Evolutionary conservation across 495 filamentous ascomycete species (phyloP).

Genomic region (Tuber indicum): DNA sequence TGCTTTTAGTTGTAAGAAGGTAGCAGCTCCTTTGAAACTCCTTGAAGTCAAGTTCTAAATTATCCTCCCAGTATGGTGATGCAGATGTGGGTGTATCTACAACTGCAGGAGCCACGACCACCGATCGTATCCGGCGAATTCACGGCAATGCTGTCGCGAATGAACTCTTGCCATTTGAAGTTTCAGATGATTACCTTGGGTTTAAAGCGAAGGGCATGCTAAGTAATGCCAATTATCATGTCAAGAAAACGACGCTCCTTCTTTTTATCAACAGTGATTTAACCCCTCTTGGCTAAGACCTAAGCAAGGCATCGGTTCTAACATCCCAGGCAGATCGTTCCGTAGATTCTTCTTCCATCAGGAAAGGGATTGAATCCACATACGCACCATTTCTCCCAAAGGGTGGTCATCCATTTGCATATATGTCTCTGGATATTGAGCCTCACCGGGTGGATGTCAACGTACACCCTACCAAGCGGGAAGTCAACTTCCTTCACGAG

Average conservation of each 20-base stretch:
- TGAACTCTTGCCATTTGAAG: slow-evolving; percentile 72
- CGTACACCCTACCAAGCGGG: slow-evolving; percentile 93
- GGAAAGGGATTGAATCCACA: slow-evolving; percentile 83
- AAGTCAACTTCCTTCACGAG: slow-evolving; percentile 97
- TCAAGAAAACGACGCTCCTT: slow-evolving; percentile 81
- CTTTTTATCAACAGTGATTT: slow-evolving; percentile 81
- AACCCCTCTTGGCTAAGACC: not conserved
- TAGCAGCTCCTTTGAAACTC: slow-evolving; percentile 17
- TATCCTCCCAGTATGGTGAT: slow-evolving; percentile 59
- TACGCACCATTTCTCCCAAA: slow-evolving; percentile 90
- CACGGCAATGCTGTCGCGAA: slow-evolving; percentile 81
- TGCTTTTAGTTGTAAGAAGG: slow-evolving; percentile 90
- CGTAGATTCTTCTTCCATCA: slow-evolving; percentile 87
- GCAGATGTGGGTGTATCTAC: slow-evolving; percentile 73
- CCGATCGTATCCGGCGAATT: slow-evolving; percentile 84
- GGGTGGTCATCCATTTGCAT: slow-evolving; percentile 88
- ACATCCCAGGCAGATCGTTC: slow-evolving; percentile 54
- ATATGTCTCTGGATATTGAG: slow-evolving; percentile 88
- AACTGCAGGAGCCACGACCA: slow-evolving; percentile 58
- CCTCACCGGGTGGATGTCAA: slow-evolving; percentile 94
- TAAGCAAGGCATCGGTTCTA: not conserved
- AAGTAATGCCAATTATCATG: slow-evolving; percentile 92
- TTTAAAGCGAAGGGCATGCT: slow-evolving; percentile 75
- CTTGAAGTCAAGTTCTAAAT: slow-evolving; percentile 15
- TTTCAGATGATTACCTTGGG: slow-evolving; percentile 67